Evolutionary conservation across 176 grass and related monocot genomes (phyloP), one percentile per base, ranked within the genome.

Genomic region (Cymbopogon citratus): DNA sequence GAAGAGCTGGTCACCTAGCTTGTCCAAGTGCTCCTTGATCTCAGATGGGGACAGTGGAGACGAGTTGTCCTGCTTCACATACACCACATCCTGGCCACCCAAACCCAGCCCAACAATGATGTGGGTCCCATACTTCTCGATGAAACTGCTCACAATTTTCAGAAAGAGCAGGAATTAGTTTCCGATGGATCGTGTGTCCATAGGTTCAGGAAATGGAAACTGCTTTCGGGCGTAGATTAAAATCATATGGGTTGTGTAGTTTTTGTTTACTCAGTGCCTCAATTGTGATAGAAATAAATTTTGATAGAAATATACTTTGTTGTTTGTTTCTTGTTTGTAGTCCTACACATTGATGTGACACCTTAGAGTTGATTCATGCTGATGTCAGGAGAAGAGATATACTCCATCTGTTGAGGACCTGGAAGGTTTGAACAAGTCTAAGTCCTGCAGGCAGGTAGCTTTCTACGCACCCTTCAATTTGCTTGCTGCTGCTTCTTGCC

Each of bases 41-140:
- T 91, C 85, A 18, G 86, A 88, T 52, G 82, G 87, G 13, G 96
- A 77, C 24, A 98, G 12, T 43, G 10, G 51, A 35, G 96, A 98
- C 19, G 89, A 88, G 14, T 77, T 91, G 56, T 95, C 85, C 78
- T 98, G 96, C 79, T 85, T 98, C 79, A 98, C 90, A 73, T 91
- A 90, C 66, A 98, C 87, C 76, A 95, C 92, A 60, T 98, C 95
- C 61, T 95, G 90, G 48, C 95, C 95, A 78, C 95, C 95, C 66
- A 98, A 65, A 79, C 92, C 91, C 57, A 98, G 69, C 34, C 92
- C 95, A 19, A 90, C 90, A 39, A 91, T 13, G 73, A 98, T 60
- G 21, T 98, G 95, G 5, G 95, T 98, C 67, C 95, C 95, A 9
- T 95, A 98, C 23, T 87, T 93, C 68, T 93, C 48, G 51, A 95